A percentile compares a stretch with the other conserved stretches of the same genome.
phyloP scores from a whole-genome alignment of 1,284 basidiomycete species.

The Sutorius eximius region DNA sequence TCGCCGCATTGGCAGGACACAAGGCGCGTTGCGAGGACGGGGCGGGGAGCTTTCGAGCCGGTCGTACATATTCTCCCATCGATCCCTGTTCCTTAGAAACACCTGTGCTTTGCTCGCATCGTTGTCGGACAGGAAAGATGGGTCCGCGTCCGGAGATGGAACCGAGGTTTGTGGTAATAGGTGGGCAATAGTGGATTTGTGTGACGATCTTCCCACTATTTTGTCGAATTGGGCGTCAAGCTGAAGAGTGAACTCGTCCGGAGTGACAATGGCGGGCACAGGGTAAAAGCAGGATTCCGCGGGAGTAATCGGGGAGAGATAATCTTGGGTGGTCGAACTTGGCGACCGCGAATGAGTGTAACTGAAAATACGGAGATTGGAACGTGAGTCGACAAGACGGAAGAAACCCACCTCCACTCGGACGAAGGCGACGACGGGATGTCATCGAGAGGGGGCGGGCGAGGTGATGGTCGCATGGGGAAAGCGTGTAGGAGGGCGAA shows the following conservation, averaged over 20 bases:
- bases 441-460: not conserved
- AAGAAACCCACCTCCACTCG: constrained; percentile 25
- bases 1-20: not conserved
- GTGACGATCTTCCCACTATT: not conserved
- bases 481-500: not conserved
- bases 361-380: constrained; percentile 9
- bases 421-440: constrained; percentile 25
- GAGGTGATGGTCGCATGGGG: constrained; percentile 9
- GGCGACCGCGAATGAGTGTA: constrained; percentile 15
- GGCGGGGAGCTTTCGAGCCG: constrained; percentile 12
- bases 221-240: constrained; percentile 15
- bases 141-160: not conserved
- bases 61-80: constrained; percentile 8
- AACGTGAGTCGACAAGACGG: not conserved
- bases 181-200: not conserved
- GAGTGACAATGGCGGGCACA: constrained; percentile 8
- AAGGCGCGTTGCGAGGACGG: not conserved
- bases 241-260: constrained; percentile 21
- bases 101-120: constrained; percentile 16
- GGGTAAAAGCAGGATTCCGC: constrained; percentile 10
- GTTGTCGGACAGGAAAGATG: constrained; percentile 13
- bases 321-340: constrained; percentile 12
- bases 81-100: constrained; percentile 14
- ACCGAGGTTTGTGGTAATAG: not conserved
- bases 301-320: constrained; percentile 23